Percentiles rank a stretch among this genome's conserved stretches.
These are phyloP conservation scores for Prosopis cineraria DNA, from an alignment of 306 rosid species.

Conservation along the genomic window DNA sequence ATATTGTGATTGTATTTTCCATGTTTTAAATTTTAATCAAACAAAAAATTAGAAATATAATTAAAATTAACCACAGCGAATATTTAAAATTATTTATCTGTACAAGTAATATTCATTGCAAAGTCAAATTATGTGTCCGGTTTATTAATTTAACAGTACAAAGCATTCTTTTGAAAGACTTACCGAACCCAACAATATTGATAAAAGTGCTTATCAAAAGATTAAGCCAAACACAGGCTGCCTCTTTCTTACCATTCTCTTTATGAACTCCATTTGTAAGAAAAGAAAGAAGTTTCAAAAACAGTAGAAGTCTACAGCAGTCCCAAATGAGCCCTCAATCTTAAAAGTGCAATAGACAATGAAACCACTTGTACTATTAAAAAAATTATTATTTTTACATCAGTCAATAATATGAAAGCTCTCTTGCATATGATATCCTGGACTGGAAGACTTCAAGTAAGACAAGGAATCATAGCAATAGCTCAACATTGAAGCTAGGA, in stretches of 20 bases:
- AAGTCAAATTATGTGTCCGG: too few species aligned
- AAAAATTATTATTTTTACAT: background rate
- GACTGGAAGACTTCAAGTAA: background rate
- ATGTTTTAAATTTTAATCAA: too few species aligned
- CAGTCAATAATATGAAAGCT: background rate
- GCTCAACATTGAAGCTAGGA: background rate
- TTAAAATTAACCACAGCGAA: too few species aligned
- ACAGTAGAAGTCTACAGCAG: background rate
- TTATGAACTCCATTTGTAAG: background rate
- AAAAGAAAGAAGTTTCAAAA: background rate
- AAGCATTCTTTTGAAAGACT: background rate
- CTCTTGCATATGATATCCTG: constrained; percentile 3
- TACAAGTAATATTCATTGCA: too few species aligned
- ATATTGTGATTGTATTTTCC: too few species aligned
- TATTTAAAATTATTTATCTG: too few species aligned
- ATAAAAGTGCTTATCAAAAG: background rate
- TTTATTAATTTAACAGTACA: background rate
- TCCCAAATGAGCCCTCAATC: background rate
- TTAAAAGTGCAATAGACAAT: background rate
- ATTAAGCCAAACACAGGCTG: background rate
- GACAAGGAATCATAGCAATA: background rate
- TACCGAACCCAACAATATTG: background rate
- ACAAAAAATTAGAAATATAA: too few species aligned
- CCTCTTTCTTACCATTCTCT: background rate
- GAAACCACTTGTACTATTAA: background rate